phyloP scores from a whole-genome alignment of 345 rosid species.

The Adansonia digitata region DNA sequence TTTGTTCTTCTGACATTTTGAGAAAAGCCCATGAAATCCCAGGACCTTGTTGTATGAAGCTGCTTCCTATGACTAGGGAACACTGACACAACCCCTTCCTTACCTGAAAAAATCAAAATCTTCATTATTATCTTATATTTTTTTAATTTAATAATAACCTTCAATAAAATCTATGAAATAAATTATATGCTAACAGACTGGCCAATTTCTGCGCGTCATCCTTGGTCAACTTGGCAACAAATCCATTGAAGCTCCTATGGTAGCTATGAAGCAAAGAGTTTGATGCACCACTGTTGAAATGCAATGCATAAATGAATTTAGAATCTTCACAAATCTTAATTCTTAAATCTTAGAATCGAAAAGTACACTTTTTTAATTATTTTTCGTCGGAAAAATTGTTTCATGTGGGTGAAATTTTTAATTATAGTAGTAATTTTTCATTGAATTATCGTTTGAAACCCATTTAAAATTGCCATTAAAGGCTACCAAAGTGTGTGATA shows the following conservation, averaged over 20 bases:
- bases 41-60: constrained; percentile 51
- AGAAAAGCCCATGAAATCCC: constrained; percentile 57
- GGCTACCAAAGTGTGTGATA: not conserved
- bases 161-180: not conserved
- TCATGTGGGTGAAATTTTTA: no score
- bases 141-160: not conserved
- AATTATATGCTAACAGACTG: constrained; percentile 14
- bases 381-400: no score
- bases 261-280: constrained; percentile 40
- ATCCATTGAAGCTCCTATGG: constrained; percentile 47
- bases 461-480: not conserved
- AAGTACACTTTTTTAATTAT: no score
- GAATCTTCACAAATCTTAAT: not conserved
- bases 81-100: constrained; percentile 50
- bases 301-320: not conserved
- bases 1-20: constrained; percentile 24
- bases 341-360: no score
- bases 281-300: constrained; percentile 31
- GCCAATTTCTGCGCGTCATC: constrained; percentile 28
- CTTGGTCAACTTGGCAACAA: constrained; percentile 39
- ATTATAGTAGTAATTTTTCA: no score
- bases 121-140: not conserved
- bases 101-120: constrained; percentile 20
- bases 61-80: constrained; percentile 40
- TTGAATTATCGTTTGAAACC: not conserved